A percentile compares a stretch with the other conserved stretches of the same genome.
Conservation (phyloP, 495 filamentous ascomycete species). For the Tuber melanosporum region DNA sequence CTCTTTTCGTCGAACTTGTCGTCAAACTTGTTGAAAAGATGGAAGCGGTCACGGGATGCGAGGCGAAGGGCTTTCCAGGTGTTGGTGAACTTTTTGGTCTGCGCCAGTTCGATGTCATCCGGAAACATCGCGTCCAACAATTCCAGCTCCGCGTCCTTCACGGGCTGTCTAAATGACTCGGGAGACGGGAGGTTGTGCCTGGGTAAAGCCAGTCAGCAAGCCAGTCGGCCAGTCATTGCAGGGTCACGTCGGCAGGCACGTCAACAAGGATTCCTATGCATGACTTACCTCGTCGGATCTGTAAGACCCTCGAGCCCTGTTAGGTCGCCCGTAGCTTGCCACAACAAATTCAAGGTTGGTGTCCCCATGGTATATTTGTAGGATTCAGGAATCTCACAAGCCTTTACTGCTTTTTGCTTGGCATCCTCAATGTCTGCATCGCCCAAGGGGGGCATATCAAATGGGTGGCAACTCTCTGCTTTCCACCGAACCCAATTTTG, state of each 20-base stretch:
- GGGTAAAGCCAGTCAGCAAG: slow-evolving; percentile 31
- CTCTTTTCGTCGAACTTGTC: slow-evolving; percentile 46
- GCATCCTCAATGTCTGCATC: slow-evolving; percentile 60
- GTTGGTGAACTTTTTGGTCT: slow-evolving; percentile 71
- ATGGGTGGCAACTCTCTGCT: slow-evolving; percentile 79
- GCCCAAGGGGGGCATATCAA: slow-evolving; percentile 65
- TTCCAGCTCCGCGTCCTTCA: slow-evolving; percentile 52
- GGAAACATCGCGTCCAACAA: slow-evolving; percentile 69
- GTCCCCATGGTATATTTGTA: slow-evolving; percentile 62
- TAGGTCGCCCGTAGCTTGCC: slow-evolving; percentile 51
- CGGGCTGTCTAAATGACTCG: slow-evolving; percentile 49
- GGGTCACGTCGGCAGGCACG: neutral
- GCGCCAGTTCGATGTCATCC: slow-evolving; percentile 59
- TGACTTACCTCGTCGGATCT: slow-evolving; percentile 50
- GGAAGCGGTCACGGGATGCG: slow-evolving; percentile 62
- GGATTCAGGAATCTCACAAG: slow-evolving; percentile 60
- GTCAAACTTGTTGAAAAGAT: slow-evolving; percentile 77
- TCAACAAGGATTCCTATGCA: slow-evolving; percentile 6
- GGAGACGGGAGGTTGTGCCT: slow-evolving; percentile 49
- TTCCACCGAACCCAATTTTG: slow-evolving; percentile 99
- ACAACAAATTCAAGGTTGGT: slow-evolving; percentile 68
- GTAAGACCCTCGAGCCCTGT: slow-evolving; percentile 55
- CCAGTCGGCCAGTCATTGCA: neutral
- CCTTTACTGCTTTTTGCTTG: slow-evolving; percentile 56
- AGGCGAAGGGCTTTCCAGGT: slow-evolving; percentile 81